Evolutionary conservation across 2,329 filamentous ascomycete species (phyloP), one percentile per base, ranked within the genome.

Genomic region (Massarina eburnea): DNA sequence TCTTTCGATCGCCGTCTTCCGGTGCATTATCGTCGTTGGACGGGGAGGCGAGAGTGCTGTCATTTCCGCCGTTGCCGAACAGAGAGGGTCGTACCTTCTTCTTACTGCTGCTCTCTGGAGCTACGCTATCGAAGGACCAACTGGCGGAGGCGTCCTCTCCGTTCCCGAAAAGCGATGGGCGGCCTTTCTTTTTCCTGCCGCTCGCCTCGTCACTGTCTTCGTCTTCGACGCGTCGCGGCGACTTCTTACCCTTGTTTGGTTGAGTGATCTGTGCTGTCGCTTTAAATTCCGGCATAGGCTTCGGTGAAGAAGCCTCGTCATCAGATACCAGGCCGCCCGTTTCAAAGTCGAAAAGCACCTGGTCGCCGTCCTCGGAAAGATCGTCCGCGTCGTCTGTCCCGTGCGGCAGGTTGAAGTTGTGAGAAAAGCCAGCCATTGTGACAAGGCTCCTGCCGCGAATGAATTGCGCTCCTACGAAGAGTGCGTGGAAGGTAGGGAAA

Each of bases 61-160:
- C n/a, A n/a, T n/a, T n/a, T n/a, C n/a, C n/a, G n/a, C n/a, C n/a
- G n/a, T 30, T 14, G 27, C 27, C 27, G 27, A 30, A 48, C 4
- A 48, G 21, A 8, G 44, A 43, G 8, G n/a, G 9, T 6, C 45
- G 45, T 4, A 40, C 10, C 35, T 47, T 47, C 35, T 43, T 47
- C 1, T 21, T 30, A 8, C n/a, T 30, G 27, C 27, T 14, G 12
- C 5, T 30, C 27, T 33, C 15, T 20, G n/a, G n/a, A n/a, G n/a
- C n/a, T n/a, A n/a, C n/a, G n/a, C n/a, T n/a, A n/a, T n/a, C n/a
- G n/a, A n/a, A n/a, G n/a, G n/a, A n/a, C n/a, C n/a, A n/a, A n/a
- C n/a, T n/a, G n/a, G n/a, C n/a, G n/a, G n/a, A n/a, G n/a, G n/a
- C n/a, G n/a, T n/a, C n/a, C n/a, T n/a, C n/a, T n/a, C n/a, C n/a